Percentiles rank a stretch among this genome's conserved stretches.
Conservation (phyloP, 495 filamentous ascomycete species). For the Apodospora peruviana region DNA sequence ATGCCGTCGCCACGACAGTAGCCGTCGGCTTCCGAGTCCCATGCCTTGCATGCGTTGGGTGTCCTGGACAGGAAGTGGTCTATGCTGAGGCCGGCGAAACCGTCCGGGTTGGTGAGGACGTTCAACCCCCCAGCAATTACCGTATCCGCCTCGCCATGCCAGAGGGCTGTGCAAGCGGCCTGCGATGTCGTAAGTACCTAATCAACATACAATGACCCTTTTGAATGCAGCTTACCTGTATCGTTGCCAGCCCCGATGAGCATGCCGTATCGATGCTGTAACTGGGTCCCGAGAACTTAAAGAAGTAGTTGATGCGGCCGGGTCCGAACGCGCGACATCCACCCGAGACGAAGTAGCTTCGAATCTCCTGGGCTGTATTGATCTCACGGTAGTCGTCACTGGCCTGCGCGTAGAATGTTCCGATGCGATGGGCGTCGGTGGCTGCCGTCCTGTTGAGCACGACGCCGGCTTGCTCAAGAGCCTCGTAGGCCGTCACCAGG, state of each 20-base stretch:
- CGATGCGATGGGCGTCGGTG: constrained; percentile 66
- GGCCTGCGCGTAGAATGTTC: constrained; percentile 78
- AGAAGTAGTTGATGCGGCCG: constrained; percentile 37
- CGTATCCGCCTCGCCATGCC: constrained; percentile 65
- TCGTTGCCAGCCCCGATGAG: constrained; percentile 33
- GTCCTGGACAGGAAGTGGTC: constrained; percentile 34
- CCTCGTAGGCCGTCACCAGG: constrained; percentile 73
- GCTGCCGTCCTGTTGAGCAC: constrained; percentile 69
- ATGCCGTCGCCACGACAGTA: constrained; percentile 38
- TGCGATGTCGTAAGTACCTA: constrained; percentile 18
- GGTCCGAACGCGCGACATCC: constrained; percentile 68
- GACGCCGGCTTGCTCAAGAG: constrained; percentile 72
- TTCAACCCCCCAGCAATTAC: constrained; percentile 58
- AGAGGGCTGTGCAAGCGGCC: constrained; percentile 60
- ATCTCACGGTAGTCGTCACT: constrained; percentile 78
- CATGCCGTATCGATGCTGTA: constrained; percentile 43
- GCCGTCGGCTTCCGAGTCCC: constrained; percentile 39
- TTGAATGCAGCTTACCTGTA: constrained; percentile 30
- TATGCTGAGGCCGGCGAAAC: constrained; percentile 51
- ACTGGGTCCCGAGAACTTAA: constrained; percentile 31
- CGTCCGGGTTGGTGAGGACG: constrained; percentile 61
- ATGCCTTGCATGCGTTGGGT: constrained; percentile 20
- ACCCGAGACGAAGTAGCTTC: constrained; percentile 78
- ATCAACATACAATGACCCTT: constrained; percentile 32
- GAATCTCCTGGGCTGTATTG: constrained; percentile 70